Conservation (phyloP, 2,329 filamentous ascomycete species). For the Didymosphaeria variabile region DNA sequence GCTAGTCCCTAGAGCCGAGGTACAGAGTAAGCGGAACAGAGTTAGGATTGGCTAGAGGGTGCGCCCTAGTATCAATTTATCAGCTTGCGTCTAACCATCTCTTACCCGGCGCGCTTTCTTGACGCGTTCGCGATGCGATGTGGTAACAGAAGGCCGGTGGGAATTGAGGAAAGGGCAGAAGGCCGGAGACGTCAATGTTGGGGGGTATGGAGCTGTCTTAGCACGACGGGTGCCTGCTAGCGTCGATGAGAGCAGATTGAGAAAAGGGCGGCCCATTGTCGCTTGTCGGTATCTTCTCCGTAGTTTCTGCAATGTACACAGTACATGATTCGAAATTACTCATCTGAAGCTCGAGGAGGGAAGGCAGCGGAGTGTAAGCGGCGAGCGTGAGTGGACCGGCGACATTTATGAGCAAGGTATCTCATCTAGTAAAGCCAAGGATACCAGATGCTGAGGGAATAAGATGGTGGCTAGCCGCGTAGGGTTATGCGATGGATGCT, state of each 20-base stretch:
- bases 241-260: neutral
- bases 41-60: neutral
- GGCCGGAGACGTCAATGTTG: neutral
- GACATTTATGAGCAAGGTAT: neutral
- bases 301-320: neutral
- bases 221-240: neutral
- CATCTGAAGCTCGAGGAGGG: too few species aligned
- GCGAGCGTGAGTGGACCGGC: neutral
- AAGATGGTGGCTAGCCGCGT: neutral
- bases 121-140: neutral
- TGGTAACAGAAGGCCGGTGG: neutral
- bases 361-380: neutral
- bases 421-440: neutral
- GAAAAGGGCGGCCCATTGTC: neutral
- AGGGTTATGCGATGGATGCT: neutral
- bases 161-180: too few species aligned
- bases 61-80: neutral
- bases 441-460: neutral
- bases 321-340: neutral
- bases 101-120: neutral
- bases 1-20: neutral
- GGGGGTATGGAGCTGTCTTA: neutral
- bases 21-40: neutral
- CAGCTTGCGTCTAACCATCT: neutral
- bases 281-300: neutral